Evolutionary conservation across 768 basidiomycete species (phyloP), one percentile per base, ranked within the genome.

Genomic region (Tephrocybe rancida): DNA sequence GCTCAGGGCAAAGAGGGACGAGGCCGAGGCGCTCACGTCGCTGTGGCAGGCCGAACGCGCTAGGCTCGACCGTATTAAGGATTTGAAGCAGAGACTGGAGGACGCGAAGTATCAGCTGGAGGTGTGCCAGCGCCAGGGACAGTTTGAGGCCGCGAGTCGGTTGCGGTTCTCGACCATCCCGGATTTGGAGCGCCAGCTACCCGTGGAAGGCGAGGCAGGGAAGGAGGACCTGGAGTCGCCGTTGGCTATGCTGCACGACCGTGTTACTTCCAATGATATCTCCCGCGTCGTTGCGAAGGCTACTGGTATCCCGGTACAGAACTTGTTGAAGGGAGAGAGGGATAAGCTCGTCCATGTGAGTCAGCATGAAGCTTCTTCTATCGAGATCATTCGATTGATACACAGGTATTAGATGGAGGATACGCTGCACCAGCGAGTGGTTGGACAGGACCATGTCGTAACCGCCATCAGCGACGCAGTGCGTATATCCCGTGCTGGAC

Each of bases 371-470:
- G 16, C 19, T 25, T 41, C 11, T 35, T 16, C 3, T 30, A 16
- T 26, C 19, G 43, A 19, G 18, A 2, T 5, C 8, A 16, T 44
- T 53, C 54, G 13, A 41, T 24, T 26, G 42, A n/a, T 16, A 4
- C 3, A 5, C 29, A 3, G 35, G 5, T 37, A 37, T 37, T 61
- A 93, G 90, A 97, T 98, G 94, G 95, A 98, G 67, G 87, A 90
- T 29, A 73, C 79, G 0, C 78, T 98, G 14, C 73, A 75, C 24
- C 67, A 79, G 50, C 82, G 91, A 0, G 89, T 98, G 7, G 87
- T 98, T 3, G 95, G 96, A 1, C 96, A 98, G 66, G 88, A 93
- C 54, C 86, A 94, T 59, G 90, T 93, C n/a, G 80, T 98, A 25
- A 67, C 79, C 1, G 85, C 94, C 4, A 84, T 97, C 58, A 87